Conservation (phyloP, 805 yeast genomes). For the Ogataea zsoltii region DNA sequence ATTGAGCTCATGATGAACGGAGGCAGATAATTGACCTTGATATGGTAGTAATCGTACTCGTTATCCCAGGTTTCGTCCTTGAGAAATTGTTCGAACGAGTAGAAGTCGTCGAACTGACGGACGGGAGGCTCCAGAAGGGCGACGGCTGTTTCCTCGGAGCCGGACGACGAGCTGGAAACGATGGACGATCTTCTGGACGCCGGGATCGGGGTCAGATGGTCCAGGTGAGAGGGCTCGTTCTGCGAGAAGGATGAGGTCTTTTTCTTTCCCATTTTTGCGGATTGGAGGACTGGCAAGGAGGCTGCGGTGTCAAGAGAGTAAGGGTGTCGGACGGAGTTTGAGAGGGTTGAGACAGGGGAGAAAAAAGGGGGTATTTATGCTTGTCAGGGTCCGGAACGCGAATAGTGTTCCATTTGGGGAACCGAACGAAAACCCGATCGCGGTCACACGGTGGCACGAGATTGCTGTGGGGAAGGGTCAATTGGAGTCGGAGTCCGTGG, state of each 20-base stretch:
- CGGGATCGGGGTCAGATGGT: constrained; percentile 24
- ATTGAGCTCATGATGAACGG: constrained; percentile 65
- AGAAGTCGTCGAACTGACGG: constrained; percentile 55
- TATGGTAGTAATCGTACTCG: constrained; percentile 26
- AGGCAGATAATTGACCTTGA: constrained; percentile 23
- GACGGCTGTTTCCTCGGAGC: constrained; percentile 7
- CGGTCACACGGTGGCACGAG: neutral
- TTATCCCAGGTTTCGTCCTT: constrained; percentile 50
- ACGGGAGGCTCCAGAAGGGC: constrained; percentile 25
- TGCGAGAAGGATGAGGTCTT: constrained; percentile 20
- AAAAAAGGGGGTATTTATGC: too few species aligned
- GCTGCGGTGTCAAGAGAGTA: neutral
- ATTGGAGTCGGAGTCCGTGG: too few species aligned
- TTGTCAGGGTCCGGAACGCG: neutral
- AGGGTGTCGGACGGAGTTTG: too few species aligned
- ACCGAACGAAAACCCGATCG: neutral
- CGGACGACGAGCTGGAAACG: constrained; percentile 3
- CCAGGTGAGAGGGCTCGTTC: constrained; percentile 36
- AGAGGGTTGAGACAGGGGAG: neutral
- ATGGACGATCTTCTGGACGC: constrained; percentile 19
- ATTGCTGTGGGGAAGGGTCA: too few species aligned
- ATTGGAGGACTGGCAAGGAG: neutral
- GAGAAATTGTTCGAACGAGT: constrained; percentile 58
- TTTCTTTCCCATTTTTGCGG: constrained; percentile 20
- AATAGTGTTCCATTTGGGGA: neutral